Conservation (phyloP, 805 yeast genomes). For the Ogataea paradorogensis region DNA sequence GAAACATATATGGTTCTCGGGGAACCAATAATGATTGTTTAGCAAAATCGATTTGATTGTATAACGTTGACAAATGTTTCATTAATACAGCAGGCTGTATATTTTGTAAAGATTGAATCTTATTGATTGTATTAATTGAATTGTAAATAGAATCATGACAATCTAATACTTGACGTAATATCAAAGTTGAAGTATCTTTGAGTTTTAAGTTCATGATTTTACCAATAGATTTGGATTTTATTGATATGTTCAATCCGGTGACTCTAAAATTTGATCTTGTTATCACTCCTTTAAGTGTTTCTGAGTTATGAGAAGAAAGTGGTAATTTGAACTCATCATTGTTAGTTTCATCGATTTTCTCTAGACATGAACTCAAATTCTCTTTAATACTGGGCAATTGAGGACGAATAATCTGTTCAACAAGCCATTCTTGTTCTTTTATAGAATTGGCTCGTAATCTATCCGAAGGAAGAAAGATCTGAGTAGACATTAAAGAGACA, state of each 20-base stretch:
- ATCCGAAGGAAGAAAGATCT: slow-evolving; percentile 18
- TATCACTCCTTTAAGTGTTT: slow-evolving; percentile 57
- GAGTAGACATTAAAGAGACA: slow-evolving; percentile 22
- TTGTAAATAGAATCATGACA: slow-evolving; percentile 37
- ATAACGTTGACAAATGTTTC: slow-evolving; percentile 26
- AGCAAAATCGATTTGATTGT: slow-evolving; percentile 34
- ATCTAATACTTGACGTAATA: slow-evolving; percentile 41
- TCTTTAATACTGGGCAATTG: slow-evolving; percentile 47
- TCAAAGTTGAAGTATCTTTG: slow-evolving; percentile 36
- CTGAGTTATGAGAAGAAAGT: slow-evolving; percentile 51
- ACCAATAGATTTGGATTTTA: slow-evolving; percentile 38
- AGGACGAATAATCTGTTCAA: slow-evolving; percentile 44
- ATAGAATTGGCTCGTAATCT: slow-evolving; percentile 11
- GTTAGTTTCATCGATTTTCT: slow-evolving; percentile 36
- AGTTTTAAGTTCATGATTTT: slow-evolving; percentile 37
- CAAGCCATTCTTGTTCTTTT: slow-evolving; percentile 45
- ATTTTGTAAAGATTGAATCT: slow-evolving; percentile 26
- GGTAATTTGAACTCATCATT: slow-evolving; percentile 52
- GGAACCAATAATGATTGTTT: slow-evolving; percentile 47
- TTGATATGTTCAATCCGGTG: slow-evolving; percentile 42
- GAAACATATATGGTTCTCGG: slow-evolving; percentile 55
- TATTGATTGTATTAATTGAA: slow-evolving; percentile 42
- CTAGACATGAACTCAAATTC: slow-evolving; percentile 40
- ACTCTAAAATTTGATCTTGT: slow-evolving; percentile 54
- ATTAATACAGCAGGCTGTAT: slow-evolving; percentile 24